phyloP scores from a whole-genome alignment of 805 yeast genomes.

The Grigorovia jiainica region DNA sequence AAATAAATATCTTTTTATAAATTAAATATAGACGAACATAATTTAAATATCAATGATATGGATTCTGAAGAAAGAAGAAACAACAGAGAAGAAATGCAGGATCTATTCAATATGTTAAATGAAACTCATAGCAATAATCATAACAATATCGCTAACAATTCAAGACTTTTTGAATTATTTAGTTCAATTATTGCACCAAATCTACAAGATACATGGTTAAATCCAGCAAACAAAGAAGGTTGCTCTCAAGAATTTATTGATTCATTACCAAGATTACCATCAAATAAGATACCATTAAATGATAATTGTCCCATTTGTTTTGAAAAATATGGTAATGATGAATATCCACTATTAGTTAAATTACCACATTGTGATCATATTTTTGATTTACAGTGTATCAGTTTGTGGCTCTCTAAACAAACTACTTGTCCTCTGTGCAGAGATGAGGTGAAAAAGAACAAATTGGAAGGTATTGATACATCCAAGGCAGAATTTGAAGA shows the following conservation, averaged over 20 bases:
- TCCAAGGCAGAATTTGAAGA: slow-evolving; percentile 58
- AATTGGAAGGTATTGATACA: slow-evolving; percentile 25
- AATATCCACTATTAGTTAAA: slow-evolving; percentile 69
- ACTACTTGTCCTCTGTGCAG: slow-evolving; percentile 84
- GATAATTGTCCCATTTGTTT: slow-evolving; percentile 85
- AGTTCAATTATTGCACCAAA: slow-evolving; percentile 16
- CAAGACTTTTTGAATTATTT: slow-evolving; percentile 5
- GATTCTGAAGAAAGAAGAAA: slow-evolving; percentile 10
- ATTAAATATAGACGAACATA: slow-evolving; percentile 24
- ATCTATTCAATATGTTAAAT: slow-evolving; percentile 1
- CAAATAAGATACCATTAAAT: slow-evolving; percentile 31
- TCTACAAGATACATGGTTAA: slow-evolving; percentile 21
- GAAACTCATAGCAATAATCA: neutral
- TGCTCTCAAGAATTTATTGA: slow-evolving; percentile 67
- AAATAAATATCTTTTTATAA: no score
- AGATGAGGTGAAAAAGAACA: slow-evolving; percentile 51
- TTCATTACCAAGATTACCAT: slow-evolving; percentile 60
- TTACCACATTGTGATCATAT: slow-evolving; percentile 70
- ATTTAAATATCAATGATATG: slow-evolving; percentile 5
- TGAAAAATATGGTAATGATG: slow-evolving; percentile 56
- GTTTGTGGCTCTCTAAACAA: slow-evolving; percentile 75
- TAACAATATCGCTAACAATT: neutral
- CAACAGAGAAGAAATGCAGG: slow-evolving; percentile 11
- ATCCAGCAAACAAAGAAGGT: slow-evolving; percentile 32
- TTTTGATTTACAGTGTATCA: slow-evolving; percentile 84